These are phyloP conservation scores for Exutisphaerella laricina DNA, from an alignment of 2,329 filamentous ascomycete species.

Conservation along the genomic window DNA sequence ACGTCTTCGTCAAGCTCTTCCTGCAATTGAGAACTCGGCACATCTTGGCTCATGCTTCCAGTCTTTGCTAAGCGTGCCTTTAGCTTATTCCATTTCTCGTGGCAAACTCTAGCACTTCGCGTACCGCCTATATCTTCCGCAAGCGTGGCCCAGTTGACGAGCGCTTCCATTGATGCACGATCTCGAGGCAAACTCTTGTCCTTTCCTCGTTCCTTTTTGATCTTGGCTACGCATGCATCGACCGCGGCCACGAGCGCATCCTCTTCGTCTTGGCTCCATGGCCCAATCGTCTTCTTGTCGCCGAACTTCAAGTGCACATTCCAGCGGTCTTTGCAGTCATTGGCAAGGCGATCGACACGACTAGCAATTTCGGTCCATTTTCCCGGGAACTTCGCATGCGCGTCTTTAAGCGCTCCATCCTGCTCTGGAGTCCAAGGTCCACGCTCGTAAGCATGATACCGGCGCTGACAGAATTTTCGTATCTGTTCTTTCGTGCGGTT, in stretches of 20 bases:
- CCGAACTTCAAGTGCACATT: slow-evolving; percentile 61
- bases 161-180: slow-evolving; percentile 44
- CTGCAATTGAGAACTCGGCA: slow-evolving; percentile 2
- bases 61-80: slow-evolving; percentile 31
- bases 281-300: slow-evolving; percentile 46
- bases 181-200: slow-evolving; percentile 5
- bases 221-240: slow-evolving; percentile 46
- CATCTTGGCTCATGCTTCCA: slow-evolving; percentile 12
- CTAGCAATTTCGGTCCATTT: slow-evolving; percentile 59
- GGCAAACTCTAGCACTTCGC: slow-evolving; percentile 62
- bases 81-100: slow-evolving; percentile 59
- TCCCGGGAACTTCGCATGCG: slow-evolving; percentile 46
- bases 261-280: slow-evolving; percentile 60
- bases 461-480: slow-evolving; percentile 49
- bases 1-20: not conserved
- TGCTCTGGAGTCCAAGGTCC: slow-evolving; percentile 56
- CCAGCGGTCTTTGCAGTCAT: slow-evolving; percentile 65
- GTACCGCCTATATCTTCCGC: slow-evolving; percentile 57
- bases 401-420: slow-evolving; percentile 48
- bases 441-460: slow-evolving; percentile 59
- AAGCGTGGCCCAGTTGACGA: slow-evolving; percentile 62
- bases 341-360: slow-evolving; percentile 58
- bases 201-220: slow-evolving; percentile 36
- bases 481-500: slow-evolving; percentile 33
- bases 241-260: slow-evolving; percentile 49